Conservation (phyloP, 78 protist genomes). For the Dictyostelium firmibasis region DNA sequence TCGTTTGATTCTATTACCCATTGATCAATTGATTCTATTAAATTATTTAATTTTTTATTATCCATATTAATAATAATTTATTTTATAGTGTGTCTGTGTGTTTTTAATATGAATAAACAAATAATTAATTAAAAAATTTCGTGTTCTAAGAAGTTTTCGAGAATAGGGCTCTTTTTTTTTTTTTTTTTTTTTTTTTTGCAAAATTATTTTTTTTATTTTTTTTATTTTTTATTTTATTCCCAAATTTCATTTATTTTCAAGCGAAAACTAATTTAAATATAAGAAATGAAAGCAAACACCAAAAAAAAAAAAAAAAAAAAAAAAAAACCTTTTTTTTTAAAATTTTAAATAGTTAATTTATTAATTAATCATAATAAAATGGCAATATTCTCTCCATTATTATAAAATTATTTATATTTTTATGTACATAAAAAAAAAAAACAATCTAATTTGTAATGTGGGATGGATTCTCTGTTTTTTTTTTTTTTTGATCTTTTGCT, state of each 20-base stretch:
- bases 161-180: not conserved
- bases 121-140: not conserved
- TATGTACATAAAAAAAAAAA: not conserved
- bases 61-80: not conserved
- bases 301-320: not conserved
- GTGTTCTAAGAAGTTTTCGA: not conserved
- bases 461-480: not conserved
- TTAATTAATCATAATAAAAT: not conserved
- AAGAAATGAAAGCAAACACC: no score
- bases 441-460: no score
- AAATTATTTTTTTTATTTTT: not conserved
- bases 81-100: not conserved
- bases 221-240: not conserved
- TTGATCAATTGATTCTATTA: slow-evolving; percentile 52
- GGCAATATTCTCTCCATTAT: slow-evolving; percentile 4
- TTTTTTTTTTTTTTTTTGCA: not conserved
- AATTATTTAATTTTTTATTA: not conserved
- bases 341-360: not conserved
- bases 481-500: not conserved
- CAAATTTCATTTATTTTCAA: not conserved
- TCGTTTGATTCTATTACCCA: slow-evolving; percentile 14
- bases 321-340: not conserved
- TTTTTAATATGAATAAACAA: not conserved
- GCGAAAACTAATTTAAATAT: not conserved
- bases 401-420: not conserved